phyloP scores from a whole-genome alignment of 139 green algal species.

The Chlamydomonas incerta region DNA sequence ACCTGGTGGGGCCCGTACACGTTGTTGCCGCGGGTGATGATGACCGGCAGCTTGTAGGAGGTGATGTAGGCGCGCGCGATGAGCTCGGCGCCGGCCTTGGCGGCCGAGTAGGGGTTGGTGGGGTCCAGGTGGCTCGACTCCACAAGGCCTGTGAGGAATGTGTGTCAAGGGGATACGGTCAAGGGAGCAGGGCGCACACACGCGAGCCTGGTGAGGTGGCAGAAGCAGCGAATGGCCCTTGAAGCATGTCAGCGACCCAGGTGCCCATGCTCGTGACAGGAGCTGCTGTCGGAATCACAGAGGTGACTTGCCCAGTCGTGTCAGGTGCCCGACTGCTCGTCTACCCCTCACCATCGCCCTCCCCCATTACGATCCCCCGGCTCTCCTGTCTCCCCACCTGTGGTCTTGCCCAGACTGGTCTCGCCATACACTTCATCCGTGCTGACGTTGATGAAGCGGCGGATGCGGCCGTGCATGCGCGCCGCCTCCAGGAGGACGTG shows the following conservation, averaged over 20 bases:
- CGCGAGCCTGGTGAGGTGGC: too few relatives aligned
- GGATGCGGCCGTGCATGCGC: conserved; percentile 82
- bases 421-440: conserved; percentile 91
- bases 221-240: too few relatives aligned
- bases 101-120: conserved; percentile 99
- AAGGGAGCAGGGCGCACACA: too few relatives aligned
- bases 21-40: conserved; percentile 99
- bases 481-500: conserved; percentile 95
- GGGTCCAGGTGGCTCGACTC: conserved; percentile 91
- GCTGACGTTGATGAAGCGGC: conserved; percentile 95
- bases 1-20: conserved; percentile 98
- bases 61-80: conserved; percentile 86
- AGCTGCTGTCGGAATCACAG: too few relatives aligned
- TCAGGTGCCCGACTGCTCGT: too few relatives aligned
- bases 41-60: conserved; percentile 90
- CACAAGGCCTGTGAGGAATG: conserved; percentile 59
- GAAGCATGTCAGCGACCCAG: too few relatives aligned
- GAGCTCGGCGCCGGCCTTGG: conserved; percentile 99
- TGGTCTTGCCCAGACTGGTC: conserved; percentile 74
- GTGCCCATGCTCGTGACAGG: too few relatives aligned
- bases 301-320: too few relatives aligned
- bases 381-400: conserved; percentile 51
- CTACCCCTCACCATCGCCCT: too few relatives aligned
- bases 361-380: too few relatives aligned
- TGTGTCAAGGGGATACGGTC: neutral